Evolutionary conservation across 2,329 filamentous ascomycete species (phyloP).

Genomic region (Lachnellula arida): DNA sequence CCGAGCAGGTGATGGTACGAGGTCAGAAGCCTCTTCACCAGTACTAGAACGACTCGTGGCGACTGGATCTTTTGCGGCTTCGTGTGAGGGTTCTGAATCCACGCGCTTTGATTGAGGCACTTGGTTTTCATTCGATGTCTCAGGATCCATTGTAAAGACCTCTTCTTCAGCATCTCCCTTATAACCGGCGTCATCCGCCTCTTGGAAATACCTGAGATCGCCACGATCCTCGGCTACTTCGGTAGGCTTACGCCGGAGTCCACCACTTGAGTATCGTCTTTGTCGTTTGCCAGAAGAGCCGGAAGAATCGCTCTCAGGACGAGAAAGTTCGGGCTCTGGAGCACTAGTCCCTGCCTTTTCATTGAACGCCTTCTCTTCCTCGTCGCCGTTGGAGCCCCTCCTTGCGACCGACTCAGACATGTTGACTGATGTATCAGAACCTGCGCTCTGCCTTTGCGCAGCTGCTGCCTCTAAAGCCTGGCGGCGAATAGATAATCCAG

Average conservation of each 20-base stretch:
- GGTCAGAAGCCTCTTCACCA: not conserved
- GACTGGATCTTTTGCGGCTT: not conserved
- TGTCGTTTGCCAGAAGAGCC: slow-evolving; percentile 38
- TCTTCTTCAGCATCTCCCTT: slow-evolving; percentile 68
- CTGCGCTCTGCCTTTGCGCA: slow-evolving; percentile 16
- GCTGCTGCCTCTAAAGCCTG: slow-evolving; percentile 28
- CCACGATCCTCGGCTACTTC: slow-evolving; percentile 68
- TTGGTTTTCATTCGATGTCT: slow-evolving; percentile 15
- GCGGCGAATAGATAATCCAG: slow-evolving; percentile 37
- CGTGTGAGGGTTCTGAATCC: not conserved
- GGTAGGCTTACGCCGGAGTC: slow-evolving; percentile 66
- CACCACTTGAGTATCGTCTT: slow-evolving; percentile 82
- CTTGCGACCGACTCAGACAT: slow-evolving; percentile 13
- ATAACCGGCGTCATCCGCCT: slow-evolving; percentile 80
- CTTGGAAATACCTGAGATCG: slow-evolving; percentile 86
- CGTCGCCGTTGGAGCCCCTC: slow-evolving; percentile 20
- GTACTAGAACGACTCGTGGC: not conserved
- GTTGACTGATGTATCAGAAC: slow-evolving; percentile 10
- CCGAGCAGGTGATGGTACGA: slow-evolving; percentile 8
- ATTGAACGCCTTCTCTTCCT: slow-evolving; percentile 31
- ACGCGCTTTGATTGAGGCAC: not conserved
- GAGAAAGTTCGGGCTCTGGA: slow-evolving; percentile 52
- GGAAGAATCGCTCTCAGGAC: slow-evolving; percentile 4
- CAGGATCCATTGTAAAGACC: slow-evolving; percentile 62
- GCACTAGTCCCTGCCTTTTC: slow-evolving; percentile 58